A percentile compares a stretch with the other conserved stretches of the same genome.
These are phyloP conservation scores for Tuber magnatum DNA, from an alignment of 495 filamentous ascomycete species.

Conservation along the genomic window DNA sequence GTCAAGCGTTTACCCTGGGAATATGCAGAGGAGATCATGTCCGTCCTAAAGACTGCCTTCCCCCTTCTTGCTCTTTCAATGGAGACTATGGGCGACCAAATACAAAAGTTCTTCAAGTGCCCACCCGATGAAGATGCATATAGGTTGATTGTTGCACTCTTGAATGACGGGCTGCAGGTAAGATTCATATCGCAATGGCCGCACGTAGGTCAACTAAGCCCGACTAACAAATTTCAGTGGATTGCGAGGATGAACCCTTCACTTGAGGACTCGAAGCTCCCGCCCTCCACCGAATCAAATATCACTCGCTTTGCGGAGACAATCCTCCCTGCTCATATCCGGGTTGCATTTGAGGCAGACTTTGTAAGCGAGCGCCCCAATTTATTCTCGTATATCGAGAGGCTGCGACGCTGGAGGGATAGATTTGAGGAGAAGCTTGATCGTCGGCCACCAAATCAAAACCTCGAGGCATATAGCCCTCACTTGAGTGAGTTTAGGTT, in stretches of 20 bases:
- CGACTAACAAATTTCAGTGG: slow-evolving; percentile 45
- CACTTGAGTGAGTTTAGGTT: slow-evolving; percentile 94
- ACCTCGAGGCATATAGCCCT: slow-evolving; percentile 74
- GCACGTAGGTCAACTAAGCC: neutral
- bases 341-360: slow-evolving; percentile 88
- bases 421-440: slow-evolving; percentile 98
- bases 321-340: slow-evolving; percentile 84
- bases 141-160: slow-evolving; percentile 87
- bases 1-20: slow-evolving; percentile 83
- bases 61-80: slow-evolving; percentile 92
- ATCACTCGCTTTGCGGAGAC: slow-evolving; percentile 96
- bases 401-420: slow-evolving; percentile 89
- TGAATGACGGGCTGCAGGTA: slow-evolving; percentile 76
- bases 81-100: slow-evolving; percentile 99
- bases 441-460: slow-evolving; percentile 58
- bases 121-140: slow-evolving; percentile 98
- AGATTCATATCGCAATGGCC: slow-evolving; percentile 45
- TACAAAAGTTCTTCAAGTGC: slow-evolving; percentile 96
- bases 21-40: slow-evolving; percentile 88
- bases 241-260: slow-evolving; percentile 78
- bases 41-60: slow-evolving; percentile 88
- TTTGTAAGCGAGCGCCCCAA: slow-evolving; percentile 90
- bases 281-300: slow-evolving; percentile 82
- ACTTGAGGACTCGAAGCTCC: slow-evolving; percentile 83
- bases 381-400: slow-evolving; percentile 96